Base-by-base conservation (phyloP, 2,329 filamentous ascomycete species). In the Penicillium corylophilum region DNA sequence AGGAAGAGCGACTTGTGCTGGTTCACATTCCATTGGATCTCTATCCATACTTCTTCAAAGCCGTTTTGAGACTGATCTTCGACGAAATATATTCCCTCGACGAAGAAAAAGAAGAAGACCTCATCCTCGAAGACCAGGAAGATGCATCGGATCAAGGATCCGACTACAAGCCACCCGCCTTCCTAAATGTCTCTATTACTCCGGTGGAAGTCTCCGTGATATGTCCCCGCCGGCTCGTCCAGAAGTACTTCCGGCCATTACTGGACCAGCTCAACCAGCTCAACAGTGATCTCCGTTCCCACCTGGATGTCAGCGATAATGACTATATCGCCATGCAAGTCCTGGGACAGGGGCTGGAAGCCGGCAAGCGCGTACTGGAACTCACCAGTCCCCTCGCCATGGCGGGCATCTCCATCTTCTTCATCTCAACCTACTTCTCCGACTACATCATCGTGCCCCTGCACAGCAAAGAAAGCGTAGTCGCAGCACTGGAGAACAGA, bases 371-470 rank as follows among this genome's bases (percentile, higher is more conserved):
- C 50, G 93, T 99, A 6, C 83, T 96, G 63, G 93, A 97, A 67
- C 74, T 99, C 55, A 96, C 92, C 7, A 92, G 87, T 47, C 94
- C 93, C 5, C 79, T 97, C 28, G 93, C 94, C 24, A 81, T 96
- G 68, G 93, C 93, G 44, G 90, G 90, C 42, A 85, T 82, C 46
- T 89, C 93, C 47, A 95, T 99, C 67, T 96, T 97, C 78, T 97
- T 97, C 80, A 95, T 96, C 70, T 96, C 93, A 3, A 96, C 91
- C 28, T 99, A 97, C 74, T 97, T 95, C 74, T 94, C 89, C 29
- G 93, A 99, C 75, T 97, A 96, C 73, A 95, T 99, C 63, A 81
- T 97, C 31, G 90, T 96, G 1, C 92, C 94, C 0, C 80, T 80
- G 47, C 88, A 86, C 66, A 85, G 88, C 64, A 85, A 87, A 45